Evolutionary conservation across 1,284 basidiomycete species (phyloP), one percentile per base, ranked within the genome.

Genomic region (Nidula niveotomentosa): DNA sequence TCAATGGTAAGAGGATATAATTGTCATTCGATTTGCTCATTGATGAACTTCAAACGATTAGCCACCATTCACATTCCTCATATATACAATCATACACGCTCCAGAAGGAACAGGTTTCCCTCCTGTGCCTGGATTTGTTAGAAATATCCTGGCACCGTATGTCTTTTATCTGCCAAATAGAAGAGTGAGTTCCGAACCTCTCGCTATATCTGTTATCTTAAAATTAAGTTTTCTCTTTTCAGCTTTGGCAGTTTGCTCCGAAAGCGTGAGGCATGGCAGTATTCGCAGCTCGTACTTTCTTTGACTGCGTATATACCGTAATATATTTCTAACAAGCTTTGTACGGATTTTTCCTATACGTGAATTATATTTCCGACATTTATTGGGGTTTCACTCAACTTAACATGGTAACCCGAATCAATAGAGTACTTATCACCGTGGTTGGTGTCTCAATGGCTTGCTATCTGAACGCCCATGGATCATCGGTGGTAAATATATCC

Each of bases 41-140:
- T 15, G 15, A 41, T 15, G 3, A 12, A 41, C 12, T 13, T 34
- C 18, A 15, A 49, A 13, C 48, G 10, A 8, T 37, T 18, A 60
- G 59, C 56, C 60, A 7, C 55, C 57, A 9, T 48, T 49, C 10
- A 59, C 59, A 3, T 62, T 62, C 51, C 57, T 62, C 33, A 49
- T 59, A 17, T 62, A 60, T 39, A 56, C 52, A n/a, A 51, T 60
- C 41, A 41, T 60, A 10, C 59, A 62, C 33, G 45, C 56, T 5
- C 57, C 60, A 8, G 59, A 62, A 34, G 59, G 39, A 34, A 57
- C 59, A 23, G 23, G 41, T 8, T 62, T 62, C 46, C 60, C 60
- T 23, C 59, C 58, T 8, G 52, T 57, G 10, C 60, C 60, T 23
- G 52, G 50, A 10, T 47, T 58, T 17, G 59, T 62, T 8, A 57